Conservation (phyloP, 1,284 basidiomycete genomes). For the Porodaedalea pini region DNA sequence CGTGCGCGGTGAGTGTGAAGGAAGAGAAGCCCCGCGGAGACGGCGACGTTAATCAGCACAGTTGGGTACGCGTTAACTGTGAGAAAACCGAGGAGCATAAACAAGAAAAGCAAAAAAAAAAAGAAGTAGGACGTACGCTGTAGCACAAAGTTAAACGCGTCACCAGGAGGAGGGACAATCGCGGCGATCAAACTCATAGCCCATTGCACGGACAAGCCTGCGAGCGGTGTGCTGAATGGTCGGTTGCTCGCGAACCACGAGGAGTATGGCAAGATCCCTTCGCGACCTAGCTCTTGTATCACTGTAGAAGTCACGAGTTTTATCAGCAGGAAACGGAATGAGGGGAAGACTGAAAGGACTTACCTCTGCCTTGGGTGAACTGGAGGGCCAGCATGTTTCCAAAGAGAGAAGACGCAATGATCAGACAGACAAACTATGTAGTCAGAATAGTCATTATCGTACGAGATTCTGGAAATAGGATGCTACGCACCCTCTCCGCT, state of each 20-base stretch:
- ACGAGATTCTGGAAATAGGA: neutral
- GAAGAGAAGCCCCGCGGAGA: constrained; percentile 56
- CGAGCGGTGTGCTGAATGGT: constrained; percentile 57
- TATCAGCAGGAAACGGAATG: neutral
- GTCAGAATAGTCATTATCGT: neutral
- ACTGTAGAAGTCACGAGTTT: constrained; percentile 35
- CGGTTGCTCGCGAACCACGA: constrained; percentile 61
- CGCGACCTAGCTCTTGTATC: constrained; percentile 66
- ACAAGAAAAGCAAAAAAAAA: neutral
- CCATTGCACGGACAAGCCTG: constrained; percentile 56
- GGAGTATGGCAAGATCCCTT: constrained; percentile 60
- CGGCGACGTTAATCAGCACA: constrained; percentile 53
- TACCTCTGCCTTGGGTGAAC: constrained; percentile 63
- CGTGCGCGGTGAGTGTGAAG: constrained; percentile 42
- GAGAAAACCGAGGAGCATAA: too few species aligned
- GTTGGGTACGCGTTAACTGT: constrained; percentile 53
- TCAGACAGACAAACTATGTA: constrained; percentile 49
- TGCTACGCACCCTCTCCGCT: constrained; percentile 46
- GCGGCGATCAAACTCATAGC: constrained; percentile 48
- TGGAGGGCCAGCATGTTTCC: constrained; percentile 60
- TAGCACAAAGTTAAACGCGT: constrained; percentile 54
- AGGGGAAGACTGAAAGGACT: neutral
- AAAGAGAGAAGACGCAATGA: constrained; percentile 60
- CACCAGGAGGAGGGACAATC: constrained; percentile 54
- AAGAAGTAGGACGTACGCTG: neutral